Evolutionary conservation across 768 basidiomycete species (phyloP).

Genomic region (Tulasnella sp.): DNA sequence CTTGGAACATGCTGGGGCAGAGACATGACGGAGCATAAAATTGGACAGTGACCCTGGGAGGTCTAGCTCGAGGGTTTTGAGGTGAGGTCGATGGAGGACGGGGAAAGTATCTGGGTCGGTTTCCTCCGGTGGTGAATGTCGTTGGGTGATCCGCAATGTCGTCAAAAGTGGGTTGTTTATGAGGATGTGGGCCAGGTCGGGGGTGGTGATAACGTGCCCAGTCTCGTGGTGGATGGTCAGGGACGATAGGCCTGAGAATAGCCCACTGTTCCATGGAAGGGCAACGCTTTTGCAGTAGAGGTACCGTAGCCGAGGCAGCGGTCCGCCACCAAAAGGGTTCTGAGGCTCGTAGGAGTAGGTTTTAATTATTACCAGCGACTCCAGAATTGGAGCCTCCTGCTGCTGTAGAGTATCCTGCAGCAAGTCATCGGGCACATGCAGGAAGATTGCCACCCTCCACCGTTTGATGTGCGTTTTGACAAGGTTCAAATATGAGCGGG

Average conservation of each 20-base stretch:
- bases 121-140: not conserved
- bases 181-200: not conserved
- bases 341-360: not conserved
- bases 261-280: not conserved
- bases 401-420: not conserved
- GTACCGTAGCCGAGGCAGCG: not conserved
- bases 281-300: not conserved
- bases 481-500: not conserved
- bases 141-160: not conserved
- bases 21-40: not conserved
- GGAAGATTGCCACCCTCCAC: not conserved
- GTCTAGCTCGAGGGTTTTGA: not conserved
- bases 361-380: not conserved
- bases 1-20: not conserved
- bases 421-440: not conserved
- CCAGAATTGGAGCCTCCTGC: not conserved
- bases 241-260: not conserved
- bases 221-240: not conserved
- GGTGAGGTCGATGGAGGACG: not conserved
- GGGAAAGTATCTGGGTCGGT: not conserved
- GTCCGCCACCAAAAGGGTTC: not conserved
- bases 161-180: not conserved
- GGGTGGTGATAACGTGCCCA: not conserved
- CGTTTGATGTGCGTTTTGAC: not conserved
- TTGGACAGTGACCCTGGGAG: not conserved